phyloP scores from a whole-genome alignment of 2,329 filamentous ascomycete genomes.

The Pseudogymnoascus sp. region DNA sequence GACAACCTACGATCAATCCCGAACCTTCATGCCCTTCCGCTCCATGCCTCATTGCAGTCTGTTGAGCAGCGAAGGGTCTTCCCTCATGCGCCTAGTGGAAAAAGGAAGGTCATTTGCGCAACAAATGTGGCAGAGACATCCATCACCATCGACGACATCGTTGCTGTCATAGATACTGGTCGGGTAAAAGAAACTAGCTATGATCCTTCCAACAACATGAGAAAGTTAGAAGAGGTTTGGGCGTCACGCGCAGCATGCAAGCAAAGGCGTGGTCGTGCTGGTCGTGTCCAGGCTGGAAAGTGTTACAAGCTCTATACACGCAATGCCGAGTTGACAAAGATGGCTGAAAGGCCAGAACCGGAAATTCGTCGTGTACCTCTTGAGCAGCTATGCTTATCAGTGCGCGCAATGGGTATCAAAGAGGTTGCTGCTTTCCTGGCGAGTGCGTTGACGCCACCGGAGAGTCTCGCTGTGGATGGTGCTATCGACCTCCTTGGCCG shows the following conservation, averaged over 20 bases:
- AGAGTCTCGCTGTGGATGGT: constrained; percentile 75
- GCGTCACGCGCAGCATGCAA: constrained; percentile 91
- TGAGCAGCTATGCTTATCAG: constrained; percentile 89
- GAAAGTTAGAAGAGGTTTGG: constrained; percentile 90
- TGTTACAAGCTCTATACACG: constrained; percentile 96
- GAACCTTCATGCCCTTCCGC: constrained; percentile 70
- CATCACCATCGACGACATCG: constrained; percentile 96
- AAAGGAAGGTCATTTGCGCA: constrained; percentile 86
- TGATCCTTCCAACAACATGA: constrained; percentile 87
- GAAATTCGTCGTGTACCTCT: constrained; percentile 90
- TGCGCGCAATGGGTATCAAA: constrained; percentile 86
- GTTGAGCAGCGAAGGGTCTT: constrained; percentile 86
- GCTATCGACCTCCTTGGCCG: constrained; percentile 71
- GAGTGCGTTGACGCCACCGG: constrained; percentile 83
- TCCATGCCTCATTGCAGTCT: constrained; percentile 88
- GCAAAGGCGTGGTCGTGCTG: constrained; percentile 86
- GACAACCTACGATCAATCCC: constrained; percentile 58
- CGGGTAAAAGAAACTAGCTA: constrained; percentile 96
- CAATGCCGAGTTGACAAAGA: constrained; percentile 70
- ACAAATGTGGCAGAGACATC: constrained; percentile 98
- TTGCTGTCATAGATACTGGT: constrained; percentile 91
- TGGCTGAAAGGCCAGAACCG: constrained; percentile 83
- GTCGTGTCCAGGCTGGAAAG: constrained; percentile 80
- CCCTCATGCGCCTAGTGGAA: constrained; percentile 64
- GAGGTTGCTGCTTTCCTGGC: constrained; percentile 77